Conservation (phyloP, 192 early-diverging fungal genomes). For the Backusella parvicylindrica region DNA sequence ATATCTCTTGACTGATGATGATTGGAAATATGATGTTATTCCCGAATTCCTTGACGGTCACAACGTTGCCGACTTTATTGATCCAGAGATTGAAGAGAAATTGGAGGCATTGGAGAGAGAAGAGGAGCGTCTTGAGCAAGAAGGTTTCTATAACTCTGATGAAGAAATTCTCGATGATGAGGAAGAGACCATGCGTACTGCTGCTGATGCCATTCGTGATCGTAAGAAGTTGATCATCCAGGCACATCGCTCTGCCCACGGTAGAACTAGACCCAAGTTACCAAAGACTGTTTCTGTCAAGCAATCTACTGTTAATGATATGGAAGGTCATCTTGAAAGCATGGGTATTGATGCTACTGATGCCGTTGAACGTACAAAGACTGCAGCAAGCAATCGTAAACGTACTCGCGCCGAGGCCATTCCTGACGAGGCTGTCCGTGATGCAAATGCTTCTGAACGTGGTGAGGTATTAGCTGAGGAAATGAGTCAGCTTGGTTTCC, state of each 20-base stretch:
- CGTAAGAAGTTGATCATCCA: slow-evolving; percentile 82
- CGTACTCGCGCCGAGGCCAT: slow-evolving; percentile 72
- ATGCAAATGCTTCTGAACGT: slow-evolving; percentile 58
- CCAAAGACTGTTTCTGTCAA: slow-evolving; percentile 55
- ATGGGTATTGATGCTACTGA: slow-evolving; percentile 72
- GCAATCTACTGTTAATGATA: slow-evolving; percentile 47
- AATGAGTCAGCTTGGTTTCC: slow-evolving; percentile 75
- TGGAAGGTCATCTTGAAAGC: slow-evolving; percentile 67
- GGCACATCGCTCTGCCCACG: slow-evolving; percentile 70
- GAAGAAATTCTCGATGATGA: slow-evolving; percentile 78
- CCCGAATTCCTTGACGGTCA: slow-evolving; percentile 99
- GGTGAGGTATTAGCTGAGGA: slow-evolving; percentile 55
- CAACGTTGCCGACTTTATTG: slow-evolving; percentile 98
- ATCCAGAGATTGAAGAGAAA: slow-evolving; percentile 95
- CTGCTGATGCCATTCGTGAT: slow-evolving; percentile 78
- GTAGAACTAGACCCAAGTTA: slow-evolving; percentile 74
- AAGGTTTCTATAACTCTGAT: slow-evolving; percentile 89
- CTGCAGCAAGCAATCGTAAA: slow-evolving; percentile 47
- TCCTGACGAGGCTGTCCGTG: slow-evolving; percentile 62
- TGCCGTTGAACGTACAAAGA: slow-evolving; percentile 61
- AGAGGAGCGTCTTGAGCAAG: slow-evolving; percentile 91
- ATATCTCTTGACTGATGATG: slow-evolving; percentile 78
- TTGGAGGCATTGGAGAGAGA: slow-evolving; percentile 94
- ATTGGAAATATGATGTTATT: slow-evolving; percentile 97
- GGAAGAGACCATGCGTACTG: slow-evolving; percentile 70